Conservation (phyloP, 345 rosid genomes). For the Acer saccharum region DNA sequence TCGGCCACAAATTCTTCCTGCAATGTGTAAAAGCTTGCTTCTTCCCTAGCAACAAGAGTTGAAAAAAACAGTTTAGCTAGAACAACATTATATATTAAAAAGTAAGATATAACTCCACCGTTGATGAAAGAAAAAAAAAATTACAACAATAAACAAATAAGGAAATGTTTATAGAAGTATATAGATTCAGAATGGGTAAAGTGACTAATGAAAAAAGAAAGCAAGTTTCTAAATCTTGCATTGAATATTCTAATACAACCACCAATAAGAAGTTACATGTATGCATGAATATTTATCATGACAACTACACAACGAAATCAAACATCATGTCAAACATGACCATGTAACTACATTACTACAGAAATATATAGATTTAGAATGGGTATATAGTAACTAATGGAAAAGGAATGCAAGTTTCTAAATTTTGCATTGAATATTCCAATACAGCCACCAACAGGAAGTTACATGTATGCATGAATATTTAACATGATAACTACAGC, state of each 20-base stretch:
- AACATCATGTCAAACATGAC: background rate
- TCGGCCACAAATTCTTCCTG: slow-evolving; percentile 90
- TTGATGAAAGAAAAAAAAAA: background rate
- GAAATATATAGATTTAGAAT: background rate
- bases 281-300: background rate
- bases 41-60: slow-evolving; percentile 61
- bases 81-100: background rate
- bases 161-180: background rate
- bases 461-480: too few species aligned
- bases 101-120: background rate
- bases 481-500: background rate
- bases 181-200: background rate
- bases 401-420: background rate
- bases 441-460: background rate
- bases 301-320: background rate
- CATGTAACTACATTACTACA: too few species aligned
- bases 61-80: slow-evolving; percentile 18
- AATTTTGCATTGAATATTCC: background rate
- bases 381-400: background rate
- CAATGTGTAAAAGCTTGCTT: slow-evolving; percentile 59
- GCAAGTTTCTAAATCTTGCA: background rate
- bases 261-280: background rate
- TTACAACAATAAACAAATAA: background rate
- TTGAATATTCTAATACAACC: background rate
- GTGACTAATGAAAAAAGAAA: background rate